Evolutionary conservation across 1,139 yeast species (phyloP).

Genomic region (Candida freyschussii): DNA sequence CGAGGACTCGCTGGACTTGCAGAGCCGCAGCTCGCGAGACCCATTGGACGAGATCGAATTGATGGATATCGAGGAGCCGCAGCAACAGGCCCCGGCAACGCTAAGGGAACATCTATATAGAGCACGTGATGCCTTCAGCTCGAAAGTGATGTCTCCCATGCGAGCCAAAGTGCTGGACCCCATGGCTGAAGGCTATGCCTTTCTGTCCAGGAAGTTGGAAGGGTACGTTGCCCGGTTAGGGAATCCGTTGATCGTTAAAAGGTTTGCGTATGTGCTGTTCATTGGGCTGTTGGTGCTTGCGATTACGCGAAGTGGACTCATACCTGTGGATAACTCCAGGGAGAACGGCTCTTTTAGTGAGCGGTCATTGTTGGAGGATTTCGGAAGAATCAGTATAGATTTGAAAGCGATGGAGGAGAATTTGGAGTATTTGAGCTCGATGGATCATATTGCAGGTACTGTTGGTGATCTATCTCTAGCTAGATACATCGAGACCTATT

Average conservation of each 20-base stretch:
- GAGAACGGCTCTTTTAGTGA: constrained; percentile 62
- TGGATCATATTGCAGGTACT: constrained; percentile 88
- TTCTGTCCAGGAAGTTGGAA: constrained; percentile 47
- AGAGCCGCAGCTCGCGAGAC: constrained; percentile 7
- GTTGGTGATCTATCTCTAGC: constrained; percentile 75
- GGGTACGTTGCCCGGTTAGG: constrained; percentile 59
- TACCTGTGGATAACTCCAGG: constrained; percentile 44
- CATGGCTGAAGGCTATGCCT: constrained; percentile 53
- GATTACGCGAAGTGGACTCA: constrained; percentile 49
- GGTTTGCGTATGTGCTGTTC: constrained; percentile 65
- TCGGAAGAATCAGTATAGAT: constrained; percentile 49
- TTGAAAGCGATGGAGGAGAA: constrained; percentile 59
- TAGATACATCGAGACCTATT: constrained; percentile 54
- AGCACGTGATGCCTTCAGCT: constrained; percentile 4
- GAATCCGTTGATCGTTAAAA: constrained; percentile 77
- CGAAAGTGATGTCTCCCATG: constrained; percentile 24
- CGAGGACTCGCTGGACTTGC: no score
- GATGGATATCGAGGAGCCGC: constrained; percentile 39
- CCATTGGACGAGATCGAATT: constrained; percentile 28
- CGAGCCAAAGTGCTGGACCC: constrained; percentile 49
- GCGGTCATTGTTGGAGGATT: constrained; percentile 43
- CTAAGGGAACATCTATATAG: constrained; percentile 18
- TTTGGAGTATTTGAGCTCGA: constrained; percentile 69
- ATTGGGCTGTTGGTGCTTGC: constrained; percentile 55
- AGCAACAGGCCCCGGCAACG: constrained; percentile 6